Conservation (phyloP, 2,329 filamentous ascomycete species). For the Hortaea werneckii region DNA sequence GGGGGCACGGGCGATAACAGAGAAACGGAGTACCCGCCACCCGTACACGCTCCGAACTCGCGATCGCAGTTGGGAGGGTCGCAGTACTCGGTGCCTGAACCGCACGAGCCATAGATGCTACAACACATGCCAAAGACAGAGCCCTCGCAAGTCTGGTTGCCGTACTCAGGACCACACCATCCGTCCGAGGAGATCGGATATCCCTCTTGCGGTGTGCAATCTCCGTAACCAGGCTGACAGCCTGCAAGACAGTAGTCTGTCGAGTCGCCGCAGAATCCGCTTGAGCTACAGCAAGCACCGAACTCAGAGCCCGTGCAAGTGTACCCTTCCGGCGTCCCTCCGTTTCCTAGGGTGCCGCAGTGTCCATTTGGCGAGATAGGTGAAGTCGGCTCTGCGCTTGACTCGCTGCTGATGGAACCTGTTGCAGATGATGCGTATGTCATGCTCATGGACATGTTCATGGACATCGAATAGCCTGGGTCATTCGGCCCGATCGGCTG, state of each 20-base stretch:
- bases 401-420: background rate
- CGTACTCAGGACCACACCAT: background rate
- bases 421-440: background rate
- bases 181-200: background rate
- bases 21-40: background rate
- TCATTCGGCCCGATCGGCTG: constrained; percentile 3
- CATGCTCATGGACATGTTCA: background rate
- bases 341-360: constrained; percentile 2
- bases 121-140: background rate
- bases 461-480: background rate
- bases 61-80: constrained; percentile 2
- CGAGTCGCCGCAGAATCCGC: constrained; percentile 4
- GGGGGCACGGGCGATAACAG: too few relatives aligned
- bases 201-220: constrained; percentile 1
- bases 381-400: background rate
- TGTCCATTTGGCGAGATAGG: constrained; percentile 3
- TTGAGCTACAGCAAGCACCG: constrained; percentile 4
- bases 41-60: background rate
- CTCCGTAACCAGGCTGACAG: constrained; percentile 3
- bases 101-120: constrained; percentile 2
- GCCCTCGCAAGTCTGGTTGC: constrained; percentile 1
- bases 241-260: constrained; percentile 3
- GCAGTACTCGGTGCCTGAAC: constrained; percentile 1
- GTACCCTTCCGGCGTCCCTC: constrained; percentile 5
- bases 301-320: constrained; percentile 5